Evolutionary conservation across 2,329 filamentous ascomycete genomes (phyloP), one percentile per base, ranked within the genome.

Genomic region (Cordyceps fumosorosea): DNA sequence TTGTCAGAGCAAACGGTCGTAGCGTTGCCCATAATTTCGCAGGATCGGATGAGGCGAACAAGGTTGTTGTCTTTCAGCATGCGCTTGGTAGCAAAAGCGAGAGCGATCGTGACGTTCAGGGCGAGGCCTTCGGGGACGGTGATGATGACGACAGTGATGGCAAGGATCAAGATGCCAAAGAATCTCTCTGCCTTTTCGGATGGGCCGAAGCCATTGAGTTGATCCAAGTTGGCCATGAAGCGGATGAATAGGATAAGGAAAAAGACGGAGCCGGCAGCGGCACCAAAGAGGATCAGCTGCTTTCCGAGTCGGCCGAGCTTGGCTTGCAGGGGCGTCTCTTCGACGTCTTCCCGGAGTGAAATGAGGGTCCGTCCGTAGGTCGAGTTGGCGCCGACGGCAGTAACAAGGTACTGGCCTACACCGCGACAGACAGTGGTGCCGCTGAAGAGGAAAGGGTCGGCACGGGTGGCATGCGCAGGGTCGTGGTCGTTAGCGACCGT

Each of bases 361-460:
- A 93, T 88, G 77, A 93, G 83, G 3, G 87, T 91, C 69, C 90
- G 89, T 62, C 90, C 90, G 68, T 90, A 87, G 37, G 84, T 89
- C 0, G 89, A 90, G 72, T 93, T 83, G 42, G 88, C 80, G 65
- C 90, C 90, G 20, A 88, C 86, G 5, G 89, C 84, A 1, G 89
- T 91, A 60, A 92, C 89, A 60, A 93, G 72, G 73, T 91, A 93
- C 4, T 84, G 86, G 11, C 90, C 90, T 8, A 91, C 81, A 60
- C 90, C 90, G 68, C 91, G 88, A 0, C 86, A 85, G 12, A 93
- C 86, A 67, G 91, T 91, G 3, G 88, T 88, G 52, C 90, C 90
- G 24, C 89, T 93, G 4, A 93, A 79, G 64, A 93, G 91, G 73
- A 93, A 93, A 0, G 90, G 90, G 67, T 93, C 90, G 64, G 89